Percentiles rank a stretch among this genome's conserved stretches.
Evolutionary conservation across 495 filamentous ascomycete species (phyloP).

Genomic region (Lasiosphaeriaceae sp.): DNA sequence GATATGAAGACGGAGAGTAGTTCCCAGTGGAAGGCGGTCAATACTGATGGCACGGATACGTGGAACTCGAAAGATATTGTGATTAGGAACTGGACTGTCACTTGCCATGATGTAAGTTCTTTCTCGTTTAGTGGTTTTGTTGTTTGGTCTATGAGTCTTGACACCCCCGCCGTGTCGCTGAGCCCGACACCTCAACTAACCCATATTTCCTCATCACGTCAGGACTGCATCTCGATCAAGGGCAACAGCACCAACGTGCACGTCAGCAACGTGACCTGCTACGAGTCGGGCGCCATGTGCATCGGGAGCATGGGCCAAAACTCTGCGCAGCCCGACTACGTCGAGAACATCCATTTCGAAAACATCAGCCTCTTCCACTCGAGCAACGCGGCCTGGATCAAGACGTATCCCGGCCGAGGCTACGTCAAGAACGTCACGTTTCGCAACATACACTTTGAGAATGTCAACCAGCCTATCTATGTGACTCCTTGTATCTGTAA

Average conservation of each 20-base stretch:
- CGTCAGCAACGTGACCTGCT: slow-evolving; percentile 37
- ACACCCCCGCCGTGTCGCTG: too few relatives aligned
- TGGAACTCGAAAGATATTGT: slow-evolving; percentile 40
- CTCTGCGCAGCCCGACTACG: slow-evolving; percentile 29
- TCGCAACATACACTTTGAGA: slow-evolving; percentile 42
- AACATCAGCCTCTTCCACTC: slow-evolving; percentile 41
- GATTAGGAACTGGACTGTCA: slow-evolving; percentile 41
- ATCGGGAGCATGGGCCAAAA: slow-evolving; percentile 37
- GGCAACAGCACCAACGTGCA: slow-evolving; percentile 56
- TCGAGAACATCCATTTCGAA: slow-evolving; percentile 38
- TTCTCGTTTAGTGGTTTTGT: neutral
- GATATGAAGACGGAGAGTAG: slow-evolving; percentile 36
- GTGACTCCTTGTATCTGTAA: slow-evolving; percentile 53
- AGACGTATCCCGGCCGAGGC: slow-evolving; percentile 48
- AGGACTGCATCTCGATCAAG: slow-evolving; percentile 59
- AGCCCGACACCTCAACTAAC: too few relatives aligned
- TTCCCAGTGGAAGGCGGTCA: slow-evolving; percentile 33
- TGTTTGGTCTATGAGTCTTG: too few relatives aligned
- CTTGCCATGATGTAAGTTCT: slow-evolving; percentile 35
- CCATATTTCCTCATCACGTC: slow-evolving; percentile 5
- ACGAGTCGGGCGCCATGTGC: slow-evolving; percentile 36
- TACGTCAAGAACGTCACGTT: slow-evolving; percentile 51
- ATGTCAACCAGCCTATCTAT: slow-evolving; percentile 55
- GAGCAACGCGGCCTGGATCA: slow-evolving; percentile 53
- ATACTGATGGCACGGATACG: slow-evolving; percentile 41